Conservation (phyloP, 1,284 basidiomycete species). For the Ustilago curta region DNA sequence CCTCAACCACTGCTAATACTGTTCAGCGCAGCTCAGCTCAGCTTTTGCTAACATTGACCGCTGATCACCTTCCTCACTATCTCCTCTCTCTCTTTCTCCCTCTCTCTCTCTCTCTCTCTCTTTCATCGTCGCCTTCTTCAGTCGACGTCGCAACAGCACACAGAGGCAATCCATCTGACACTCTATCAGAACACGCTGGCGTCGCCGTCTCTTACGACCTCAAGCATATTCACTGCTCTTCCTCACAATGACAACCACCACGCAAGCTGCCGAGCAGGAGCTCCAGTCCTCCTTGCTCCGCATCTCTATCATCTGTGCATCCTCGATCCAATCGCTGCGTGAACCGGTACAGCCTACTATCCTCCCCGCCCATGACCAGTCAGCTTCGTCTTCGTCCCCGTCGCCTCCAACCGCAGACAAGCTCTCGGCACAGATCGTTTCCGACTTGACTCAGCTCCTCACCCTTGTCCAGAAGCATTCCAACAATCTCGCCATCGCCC, state of each 20-base stretch:
- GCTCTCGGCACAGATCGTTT: conserved; percentile 50
- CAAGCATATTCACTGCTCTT: neutral
- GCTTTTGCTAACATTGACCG: neutral
- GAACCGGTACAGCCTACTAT: conserved; percentile 46
- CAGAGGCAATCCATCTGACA: neutral
- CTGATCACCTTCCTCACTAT: neutral
- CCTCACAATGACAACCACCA: conserved; percentile 6
- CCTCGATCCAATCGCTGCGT: conserved; percentile 56
- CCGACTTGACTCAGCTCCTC: conserved; percentile 49
- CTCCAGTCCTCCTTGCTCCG: conserved; percentile 61
- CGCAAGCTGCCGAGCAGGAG: conserved; percentile 34
- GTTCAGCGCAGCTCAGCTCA: no score
- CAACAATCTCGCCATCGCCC: conserved; percentile 54
- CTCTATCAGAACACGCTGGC: neutral
- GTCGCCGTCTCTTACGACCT: neutral
- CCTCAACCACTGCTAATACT: no score
- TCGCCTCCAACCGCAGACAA: conserved; percentile 26
- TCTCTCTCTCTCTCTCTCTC: no score
- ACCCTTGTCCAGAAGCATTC: conserved; percentile 51
- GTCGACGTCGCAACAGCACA: no score
- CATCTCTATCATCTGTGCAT: conserved; percentile 61
- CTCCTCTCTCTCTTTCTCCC: no score
- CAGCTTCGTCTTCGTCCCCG: conserved; percentile 13
- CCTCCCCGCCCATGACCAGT: conserved; percentile 13
- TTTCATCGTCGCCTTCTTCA: neutral